Evolutionary conservation across 495 filamentous ascomycete species (phyloP).

Genomic region (Penicillium soppii): DNA sequence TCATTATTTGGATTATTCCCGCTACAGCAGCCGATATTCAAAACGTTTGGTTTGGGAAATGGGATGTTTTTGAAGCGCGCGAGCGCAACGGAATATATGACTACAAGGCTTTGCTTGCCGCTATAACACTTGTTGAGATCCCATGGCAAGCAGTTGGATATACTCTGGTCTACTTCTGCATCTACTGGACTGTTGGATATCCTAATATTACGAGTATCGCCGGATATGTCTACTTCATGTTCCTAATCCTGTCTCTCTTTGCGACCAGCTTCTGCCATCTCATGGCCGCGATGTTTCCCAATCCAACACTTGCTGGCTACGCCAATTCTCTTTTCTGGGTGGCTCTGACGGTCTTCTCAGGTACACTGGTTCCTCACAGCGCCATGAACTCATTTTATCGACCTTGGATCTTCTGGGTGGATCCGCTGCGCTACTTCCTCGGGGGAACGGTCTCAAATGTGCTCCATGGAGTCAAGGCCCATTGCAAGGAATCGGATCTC

Average conservation of each 20-base stretch:
- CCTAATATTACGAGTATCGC: background rate
- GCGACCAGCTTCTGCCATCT: background rate
- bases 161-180: background rate
- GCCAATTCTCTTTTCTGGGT: constrained; percentile 5
- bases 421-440: background rate
- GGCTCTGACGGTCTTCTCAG: background rate
- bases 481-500: background rate
- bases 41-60: background rate
- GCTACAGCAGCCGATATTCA: background rate
- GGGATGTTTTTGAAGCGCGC: constrained; percentile 1
- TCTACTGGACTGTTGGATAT: constrained; percentile 4
- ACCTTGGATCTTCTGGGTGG: constrained; percentile 4
- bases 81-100: constrained; percentile 6
- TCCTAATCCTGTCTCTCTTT: background rate
- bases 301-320: constrained; percentile 5
- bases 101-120: background rate
- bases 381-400: constrained; percentile 2
- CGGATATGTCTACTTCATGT: background rate
- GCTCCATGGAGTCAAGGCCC: background rate
- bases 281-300: background rate
- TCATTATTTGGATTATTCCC: background rate
- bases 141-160: background rate
- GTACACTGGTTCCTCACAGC: background rate
- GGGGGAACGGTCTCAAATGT: background rate
- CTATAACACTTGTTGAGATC: background rate